Percentiles rank a stretch among this genome's conserved stretches.
Evolutionary conservation across 2,329 filamentous ascomycete species (phyloP).

Genomic region (Aspergillus tubingensis): DNA sequence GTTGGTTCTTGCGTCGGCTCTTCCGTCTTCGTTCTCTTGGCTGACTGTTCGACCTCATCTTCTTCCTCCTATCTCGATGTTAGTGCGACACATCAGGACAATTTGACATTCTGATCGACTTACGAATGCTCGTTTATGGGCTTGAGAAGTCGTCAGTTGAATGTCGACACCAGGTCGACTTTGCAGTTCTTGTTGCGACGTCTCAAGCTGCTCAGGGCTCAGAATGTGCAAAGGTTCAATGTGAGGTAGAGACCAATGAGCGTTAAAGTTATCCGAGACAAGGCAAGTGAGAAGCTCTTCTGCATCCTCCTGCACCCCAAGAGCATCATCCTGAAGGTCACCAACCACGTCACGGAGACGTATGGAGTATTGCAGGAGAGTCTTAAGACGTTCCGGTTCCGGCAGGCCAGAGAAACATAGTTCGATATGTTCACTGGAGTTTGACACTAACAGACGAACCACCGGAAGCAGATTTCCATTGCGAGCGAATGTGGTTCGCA

Average conservation of each 20-base stretch:
- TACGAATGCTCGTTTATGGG: slow-evolving; percentile 37
- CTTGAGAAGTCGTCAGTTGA: background rate
- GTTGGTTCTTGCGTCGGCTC: slow-evolving; percentile 35
- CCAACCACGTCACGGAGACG: slow-evolving; percentile 39
- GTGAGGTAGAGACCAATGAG: slow-evolving; percentile 40
- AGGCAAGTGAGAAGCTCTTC: slow-evolving; percentile 40
- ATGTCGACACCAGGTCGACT: slow-evolving; percentile 2
- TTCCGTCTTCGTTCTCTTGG: slow-evolving; percentile 44
- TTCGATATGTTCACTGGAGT: slow-evolving; percentile 50
- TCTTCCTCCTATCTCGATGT: slow-evolving; percentile 33
- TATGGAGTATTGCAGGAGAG: slow-evolving; percentile 37
- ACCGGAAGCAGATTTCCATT: slow-evolving; percentile 43
- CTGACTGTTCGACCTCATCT: slow-evolving; percentile 28
- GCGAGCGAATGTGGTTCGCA: slow-evolving; percentile 40
- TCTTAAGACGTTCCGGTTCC: slow-evolving; percentile 35
- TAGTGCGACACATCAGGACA: slow-evolving; percentile 4
- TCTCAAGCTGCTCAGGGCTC: slow-evolving; percentile 30
- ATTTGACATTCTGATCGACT: slow-evolving; percentile 14
- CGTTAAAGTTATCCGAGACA: slow-evolving; percentile 37
- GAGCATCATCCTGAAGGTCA: slow-evolving; percentile 45
- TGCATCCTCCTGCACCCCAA: slow-evolving; percentile 43
- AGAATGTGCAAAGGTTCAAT: slow-evolving; percentile 42
- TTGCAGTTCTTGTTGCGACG: slow-evolving; percentile 12
- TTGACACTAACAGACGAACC: slow-evolving; percentile 48
- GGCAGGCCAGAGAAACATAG: slow-evolving; percentile 43